Evolutionary conservation across 2,329 filamentous ascomycete species (phyloP).

Genomic region (Claviceps cyperi): DNA sequence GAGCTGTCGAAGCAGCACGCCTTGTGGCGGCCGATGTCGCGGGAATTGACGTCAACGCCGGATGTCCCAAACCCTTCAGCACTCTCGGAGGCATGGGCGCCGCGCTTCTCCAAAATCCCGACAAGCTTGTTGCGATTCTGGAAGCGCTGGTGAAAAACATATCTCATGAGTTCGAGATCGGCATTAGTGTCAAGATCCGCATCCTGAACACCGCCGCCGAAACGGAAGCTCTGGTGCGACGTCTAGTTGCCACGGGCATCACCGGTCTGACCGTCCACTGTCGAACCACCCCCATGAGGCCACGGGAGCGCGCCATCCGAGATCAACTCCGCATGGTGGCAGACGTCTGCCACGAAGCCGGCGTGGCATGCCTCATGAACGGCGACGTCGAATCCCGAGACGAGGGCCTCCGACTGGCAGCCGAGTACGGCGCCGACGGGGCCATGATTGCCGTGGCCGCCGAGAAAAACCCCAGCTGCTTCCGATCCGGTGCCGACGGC

Average conservation of each 20-base stretch:
- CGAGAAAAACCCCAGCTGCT: conserved; percentile 82
- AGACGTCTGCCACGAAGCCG: conserved; percentile 63
- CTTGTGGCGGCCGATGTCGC: conserved; percentile 77
- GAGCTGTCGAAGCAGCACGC: conserved; percentile 71
- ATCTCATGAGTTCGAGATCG: conserved; percentile 64
- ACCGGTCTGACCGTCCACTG: conserved; percentile 88
- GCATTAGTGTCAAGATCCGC: conserved; percentile 94
- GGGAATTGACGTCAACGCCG: conserved; percentile 93
- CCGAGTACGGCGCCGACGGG: conserved; percentile 75
- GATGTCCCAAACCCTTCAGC: conserved; percentile 96
- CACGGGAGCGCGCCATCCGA: conserved; percentile 73
- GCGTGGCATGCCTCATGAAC: conserved; percentile 91
- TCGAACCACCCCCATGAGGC: conserved; percentile 89
- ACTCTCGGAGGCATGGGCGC: conserved; percentile 92
- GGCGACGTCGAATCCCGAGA: conserved; percentile 72
- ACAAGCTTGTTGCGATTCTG: conserved; percentile 70
- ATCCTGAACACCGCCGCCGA: conserved; percentile 62
- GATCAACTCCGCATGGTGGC: conserved; percentile 76
- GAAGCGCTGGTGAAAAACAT: conserved; percentile 70
- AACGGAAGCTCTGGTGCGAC: conserved; percentile 64
- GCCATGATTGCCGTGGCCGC: conserved; percentile 95
- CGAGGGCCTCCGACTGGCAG: conserved; percentile 54
- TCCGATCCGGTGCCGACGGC: conserved; percentile 54
- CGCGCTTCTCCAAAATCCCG: conserved; percentile 71
- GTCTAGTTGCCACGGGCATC: conserved; percentile 76